Conservation (phyloP, 257 asterid genomes). For the Phtheirospermum japonicum region DNA sequence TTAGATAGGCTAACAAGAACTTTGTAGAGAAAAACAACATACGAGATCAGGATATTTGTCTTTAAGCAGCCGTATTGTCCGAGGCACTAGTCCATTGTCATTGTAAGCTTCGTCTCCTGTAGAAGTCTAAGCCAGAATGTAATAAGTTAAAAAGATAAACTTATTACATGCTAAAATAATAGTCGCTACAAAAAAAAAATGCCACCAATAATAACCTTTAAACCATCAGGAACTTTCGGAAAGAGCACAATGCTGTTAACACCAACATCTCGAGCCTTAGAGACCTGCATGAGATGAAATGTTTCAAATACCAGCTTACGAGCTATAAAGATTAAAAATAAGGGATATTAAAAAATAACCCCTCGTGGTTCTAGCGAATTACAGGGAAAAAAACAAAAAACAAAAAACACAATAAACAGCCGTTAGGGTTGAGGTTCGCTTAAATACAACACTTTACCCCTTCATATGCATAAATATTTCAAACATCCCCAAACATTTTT, state of each 20-base stretch:
- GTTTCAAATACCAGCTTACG: conserved; percentile 16
- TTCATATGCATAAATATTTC: too few relatives aligned
- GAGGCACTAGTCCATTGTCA: conserved; percentile 84
- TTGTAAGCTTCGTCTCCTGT: conserved; percentile 95
- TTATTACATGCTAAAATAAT: conserved; percentile 12
- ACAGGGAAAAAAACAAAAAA: too few relatives aligned
- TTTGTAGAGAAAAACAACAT: conserved; percentile 31
- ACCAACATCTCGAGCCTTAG: conserved; percentile 93
- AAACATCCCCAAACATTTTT: too few relatives aligned
- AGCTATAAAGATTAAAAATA: background rate
- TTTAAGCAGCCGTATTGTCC: conserved; percentile 83
- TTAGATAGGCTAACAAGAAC: conserved; percentile 14
- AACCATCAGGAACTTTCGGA: conserved; percentile 95
- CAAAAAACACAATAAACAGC: too few relatives aligned
- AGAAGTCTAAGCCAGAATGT: conserved; percentile 46
- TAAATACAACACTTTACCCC: too few relatives aligned
- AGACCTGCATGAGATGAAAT: conserved; percentile 49
- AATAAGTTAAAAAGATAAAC: conserved; percentile 13
- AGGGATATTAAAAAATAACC: background rate
- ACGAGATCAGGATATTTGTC: conserved; percentile 97
- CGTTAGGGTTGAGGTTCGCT: too few relatives aligned
- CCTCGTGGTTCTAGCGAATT: too few relatives aligned
- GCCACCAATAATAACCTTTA: conserved; percentile 71
- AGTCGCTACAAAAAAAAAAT: conserved; percentile 7
- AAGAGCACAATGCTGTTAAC: conserved; percentile 95